Evolutionary conservation across 169 alveolate species (phyloP).

Genomic region (Eimeria tenella): DNA sequence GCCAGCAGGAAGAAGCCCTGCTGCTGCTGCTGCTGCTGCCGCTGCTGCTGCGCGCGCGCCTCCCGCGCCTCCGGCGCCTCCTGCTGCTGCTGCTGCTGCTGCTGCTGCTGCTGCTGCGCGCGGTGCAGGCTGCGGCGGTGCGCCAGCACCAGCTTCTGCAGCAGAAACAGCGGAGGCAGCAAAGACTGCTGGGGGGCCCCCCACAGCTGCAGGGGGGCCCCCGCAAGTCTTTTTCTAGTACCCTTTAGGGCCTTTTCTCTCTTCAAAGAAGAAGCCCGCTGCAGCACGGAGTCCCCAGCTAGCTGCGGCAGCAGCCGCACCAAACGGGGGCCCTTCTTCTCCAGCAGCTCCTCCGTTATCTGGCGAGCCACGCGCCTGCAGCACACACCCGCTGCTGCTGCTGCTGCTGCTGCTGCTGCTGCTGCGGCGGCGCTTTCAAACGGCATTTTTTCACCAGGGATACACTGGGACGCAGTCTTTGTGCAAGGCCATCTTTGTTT

Average conservation of each 20-base stretch:
- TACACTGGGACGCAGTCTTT: no score
- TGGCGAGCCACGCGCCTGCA: conserved; percentile 26
- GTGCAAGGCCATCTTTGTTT: no score
- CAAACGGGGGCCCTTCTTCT: not conserved
- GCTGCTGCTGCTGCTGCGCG: no score
- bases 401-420: no score
- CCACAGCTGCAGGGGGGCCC: not conserved
- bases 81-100: no score
- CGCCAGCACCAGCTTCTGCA: not conserved
- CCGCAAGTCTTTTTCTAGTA: not conserved
- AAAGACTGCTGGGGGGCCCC: not conserved
- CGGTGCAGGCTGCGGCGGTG: not conserved
- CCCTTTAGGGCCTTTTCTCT: not conserved
- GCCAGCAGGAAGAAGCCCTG: not conserved
- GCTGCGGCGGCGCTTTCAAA: no score
- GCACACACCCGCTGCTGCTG: no score
- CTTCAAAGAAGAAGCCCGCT: not conserved
- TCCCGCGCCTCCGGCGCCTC: no score
- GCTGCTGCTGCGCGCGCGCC: no score
- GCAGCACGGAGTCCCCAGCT: not conserved
- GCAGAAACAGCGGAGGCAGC: not conserved
- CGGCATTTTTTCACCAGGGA: no score
- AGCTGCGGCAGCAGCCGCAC: conserved; percentile 5
- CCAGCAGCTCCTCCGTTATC: conserved; percentile 18
- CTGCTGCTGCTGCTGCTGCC: no score